Evolutionary conservation across 2,329 filamentous ascomycete genomes (phyloP).

Genomic region (Arthrobotrys megalospora): DNA sequence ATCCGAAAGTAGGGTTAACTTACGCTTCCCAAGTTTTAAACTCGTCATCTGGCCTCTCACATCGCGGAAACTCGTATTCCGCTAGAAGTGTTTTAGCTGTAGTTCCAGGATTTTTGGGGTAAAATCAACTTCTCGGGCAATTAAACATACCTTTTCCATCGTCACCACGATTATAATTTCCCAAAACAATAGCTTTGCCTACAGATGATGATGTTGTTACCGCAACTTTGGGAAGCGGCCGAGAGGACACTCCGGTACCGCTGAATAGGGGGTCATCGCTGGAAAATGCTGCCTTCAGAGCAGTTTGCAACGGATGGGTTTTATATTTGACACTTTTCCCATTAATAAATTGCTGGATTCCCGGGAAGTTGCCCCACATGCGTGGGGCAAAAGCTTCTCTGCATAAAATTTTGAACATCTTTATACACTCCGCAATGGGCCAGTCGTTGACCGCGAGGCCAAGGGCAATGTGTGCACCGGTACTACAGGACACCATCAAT

Average conservation of each 20-base stretch:
- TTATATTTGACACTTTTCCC: constrained; percentile 62
- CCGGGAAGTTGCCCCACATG: constrained; percentile 65
- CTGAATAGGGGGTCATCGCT: constrained; percentile 67
- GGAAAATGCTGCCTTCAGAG: constrained; percentile 65
- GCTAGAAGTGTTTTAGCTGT: neutral
- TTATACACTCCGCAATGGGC: constrained; percentile 67
- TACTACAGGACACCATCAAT: constrained; percentile 63
- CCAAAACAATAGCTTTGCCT: constrained; percentile 68
- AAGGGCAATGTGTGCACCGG: constrained; percentile 69
- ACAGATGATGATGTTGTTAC: constrained; percentile 68
- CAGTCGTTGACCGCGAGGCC: constrained; percentile 68
- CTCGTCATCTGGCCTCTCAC: constrained; percentile 67
- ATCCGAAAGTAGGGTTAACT: constrained; percentile 30
- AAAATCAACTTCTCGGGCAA: neutral
- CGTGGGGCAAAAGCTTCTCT: constrained; percentile 68
- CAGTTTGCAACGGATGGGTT: constrained; percentile 67
- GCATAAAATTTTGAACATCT: constrained; percentile 67
- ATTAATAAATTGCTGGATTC: constrained; percentile 57
- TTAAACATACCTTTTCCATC: constrained; percentile 60
- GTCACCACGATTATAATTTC: constrained; percentile 69
- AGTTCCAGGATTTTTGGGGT: neutral
- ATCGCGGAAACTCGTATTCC: constrained; percentile 67
- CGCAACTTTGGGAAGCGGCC: constrained; percentile 66
- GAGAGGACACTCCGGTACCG: constrained; percentile 62
- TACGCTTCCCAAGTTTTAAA: constrained; percentile 71